Evolutionary conservation across 352 stramenopile genomes (phyloP).

Genomic region (Plasmopara viticola): DNA sequence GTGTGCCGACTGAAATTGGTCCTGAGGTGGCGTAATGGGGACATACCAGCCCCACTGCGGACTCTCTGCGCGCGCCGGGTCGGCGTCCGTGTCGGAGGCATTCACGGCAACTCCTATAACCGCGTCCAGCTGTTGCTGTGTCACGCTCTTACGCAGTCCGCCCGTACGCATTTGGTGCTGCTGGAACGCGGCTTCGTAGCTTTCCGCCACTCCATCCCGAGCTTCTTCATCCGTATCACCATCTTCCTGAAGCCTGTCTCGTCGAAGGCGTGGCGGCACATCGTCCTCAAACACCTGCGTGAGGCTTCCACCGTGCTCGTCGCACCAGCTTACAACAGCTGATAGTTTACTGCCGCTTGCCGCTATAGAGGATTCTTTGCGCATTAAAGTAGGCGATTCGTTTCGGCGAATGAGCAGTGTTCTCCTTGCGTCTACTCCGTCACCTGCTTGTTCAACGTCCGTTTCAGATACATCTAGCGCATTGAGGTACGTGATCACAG

Average conservation of each 20-base stretch:
- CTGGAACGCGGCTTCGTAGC: constrained; percentile 9
- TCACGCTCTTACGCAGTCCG: constrained; percentile 26
- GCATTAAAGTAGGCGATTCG: constrained; percentile 13
- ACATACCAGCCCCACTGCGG: constrained; percentile 87
- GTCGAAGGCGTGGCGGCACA: background rate
- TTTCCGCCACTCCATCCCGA: constrained; percentile 23
- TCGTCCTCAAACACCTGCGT: constrained; percentile 69
- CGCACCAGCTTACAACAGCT: constrained; percentile 71
- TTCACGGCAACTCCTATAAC: background rate
- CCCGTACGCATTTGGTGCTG: constrained; percentile 10
- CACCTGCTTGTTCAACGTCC: constrained; percentile 5
- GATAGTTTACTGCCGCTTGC: constrained; percentile 42
- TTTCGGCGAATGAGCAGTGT: constrained; percentile 11
- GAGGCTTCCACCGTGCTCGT: constrained; percentile 71
- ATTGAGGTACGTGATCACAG: constrained; percentile 79
- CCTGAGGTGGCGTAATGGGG: constrained; percentile 73
- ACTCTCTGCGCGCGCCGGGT: constrained; percentile 50
- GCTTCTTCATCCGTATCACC: constrained; percentile 27
- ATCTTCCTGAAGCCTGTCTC: constrained; percentile 12
- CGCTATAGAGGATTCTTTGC: constrained; percentile 15
- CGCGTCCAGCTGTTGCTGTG: constrained; percentile 19
- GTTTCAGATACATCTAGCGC: constrained; percentile 28
- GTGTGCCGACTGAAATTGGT: constrained; percentile 30
- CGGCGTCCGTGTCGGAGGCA: constrained; percentile 12
- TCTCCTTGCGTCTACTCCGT: background rate